Evolutionary conservation across 805 yeast species (phyloP).

Genomic region (Lipomyces mesembrius): DNA sequence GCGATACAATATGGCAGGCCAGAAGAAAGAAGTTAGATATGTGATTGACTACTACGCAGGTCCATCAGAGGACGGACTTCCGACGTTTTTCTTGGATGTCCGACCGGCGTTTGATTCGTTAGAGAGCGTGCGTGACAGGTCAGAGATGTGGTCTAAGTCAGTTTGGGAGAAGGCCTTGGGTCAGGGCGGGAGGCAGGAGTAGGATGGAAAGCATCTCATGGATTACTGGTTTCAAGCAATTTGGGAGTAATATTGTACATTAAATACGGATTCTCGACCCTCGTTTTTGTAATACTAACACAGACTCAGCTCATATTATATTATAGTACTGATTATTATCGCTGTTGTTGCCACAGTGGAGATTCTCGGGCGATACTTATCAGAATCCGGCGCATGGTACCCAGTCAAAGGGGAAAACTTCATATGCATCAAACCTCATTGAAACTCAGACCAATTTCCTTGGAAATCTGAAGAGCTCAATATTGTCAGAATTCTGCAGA

Average conservation of each 20-base stretch:
- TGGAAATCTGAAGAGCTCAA: too few species aligned
- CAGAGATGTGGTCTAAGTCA: constrained; percentile 68
- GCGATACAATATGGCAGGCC: constrained; percentile 52
- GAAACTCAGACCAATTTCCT: too few species aligned
- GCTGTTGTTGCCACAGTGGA: neutral
- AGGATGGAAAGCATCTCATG: neutral
- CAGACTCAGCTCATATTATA: neutral
- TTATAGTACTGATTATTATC: neutral
- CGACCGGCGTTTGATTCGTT: constrained; percentile 88
- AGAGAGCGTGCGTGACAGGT: constrained; percentile 67
- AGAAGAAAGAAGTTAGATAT: constrained; percentile 70
- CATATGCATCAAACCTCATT: too few species aligned
- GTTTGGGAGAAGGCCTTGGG: constrained; percentile 76
- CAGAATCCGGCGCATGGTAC: too few species aligned
- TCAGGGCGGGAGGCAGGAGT: constrained; percentile 29
- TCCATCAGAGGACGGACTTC: constrained; percentile 87
- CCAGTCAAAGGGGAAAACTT: too few species aligned
- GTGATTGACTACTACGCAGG: constrained; percentile 97
- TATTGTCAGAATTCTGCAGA: too few species aligned
- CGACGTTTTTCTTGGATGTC: constrained; percentile 89
- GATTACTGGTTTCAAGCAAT: neutral
- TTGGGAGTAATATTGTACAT: neutral
- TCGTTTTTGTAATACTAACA: neutral
- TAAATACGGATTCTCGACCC: neutral
- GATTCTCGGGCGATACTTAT: too few species aligned